phyloP scores from a whole-genome alignment of 2,329 filamentous ascomycete genomes.

The Aspergillus neotritici region DNA sequence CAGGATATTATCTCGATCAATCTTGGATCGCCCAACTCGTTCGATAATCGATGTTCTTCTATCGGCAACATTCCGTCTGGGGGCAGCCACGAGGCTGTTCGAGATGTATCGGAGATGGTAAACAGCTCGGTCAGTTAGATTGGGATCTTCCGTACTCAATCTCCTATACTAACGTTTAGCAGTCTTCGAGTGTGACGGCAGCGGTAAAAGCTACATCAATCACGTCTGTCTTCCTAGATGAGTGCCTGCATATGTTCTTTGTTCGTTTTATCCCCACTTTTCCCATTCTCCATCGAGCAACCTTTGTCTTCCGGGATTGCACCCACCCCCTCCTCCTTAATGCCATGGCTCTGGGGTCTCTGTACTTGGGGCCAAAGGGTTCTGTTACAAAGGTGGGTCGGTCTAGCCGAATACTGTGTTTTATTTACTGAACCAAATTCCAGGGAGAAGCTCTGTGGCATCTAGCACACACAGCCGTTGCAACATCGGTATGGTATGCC shows the following conservation, averaged over 20 bases:
- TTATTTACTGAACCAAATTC: background rate
- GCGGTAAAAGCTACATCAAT: conserved; percentile 41
- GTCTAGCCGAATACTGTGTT: background rate
- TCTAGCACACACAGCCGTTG: conserved; percentile 41
- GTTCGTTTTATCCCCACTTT: conserved; percentile 44
- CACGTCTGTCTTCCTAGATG: conserved; percentile 43
- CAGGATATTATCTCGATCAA: conserved; percentile 26
- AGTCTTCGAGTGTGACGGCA: conserved; percentile 43
- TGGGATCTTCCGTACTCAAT: conserved; percentile 5
- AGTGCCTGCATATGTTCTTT: conserved; percentile 46
- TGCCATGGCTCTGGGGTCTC: conserved; percentile 43
- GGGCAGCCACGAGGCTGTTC: conserved; percentile 41
- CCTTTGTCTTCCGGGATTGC: conserved; percentile 43
- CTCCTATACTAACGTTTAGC: background rate
- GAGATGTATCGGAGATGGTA: conserved; percentile 43
- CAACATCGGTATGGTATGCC: conserved; percentile 32
- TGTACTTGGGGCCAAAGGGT: conserved; percentile 42
- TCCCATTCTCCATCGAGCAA: conserved; percentile 41
- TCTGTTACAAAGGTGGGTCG: conserved; percentile 33
- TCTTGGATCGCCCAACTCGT: conserved; percentile 33
- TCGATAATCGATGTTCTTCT: conserved; percentile 33
- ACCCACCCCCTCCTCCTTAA: conserved; percentile 41
- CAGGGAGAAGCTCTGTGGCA: conserved; percentile 42
- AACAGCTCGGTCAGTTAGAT: conserved; percentile 32
- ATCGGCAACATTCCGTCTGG: conserved; percentile 38